Base-by-base conservation (phyloP, 2,329 filamentous ascomycete species). In the Paecilomyces niveus region DNA sequence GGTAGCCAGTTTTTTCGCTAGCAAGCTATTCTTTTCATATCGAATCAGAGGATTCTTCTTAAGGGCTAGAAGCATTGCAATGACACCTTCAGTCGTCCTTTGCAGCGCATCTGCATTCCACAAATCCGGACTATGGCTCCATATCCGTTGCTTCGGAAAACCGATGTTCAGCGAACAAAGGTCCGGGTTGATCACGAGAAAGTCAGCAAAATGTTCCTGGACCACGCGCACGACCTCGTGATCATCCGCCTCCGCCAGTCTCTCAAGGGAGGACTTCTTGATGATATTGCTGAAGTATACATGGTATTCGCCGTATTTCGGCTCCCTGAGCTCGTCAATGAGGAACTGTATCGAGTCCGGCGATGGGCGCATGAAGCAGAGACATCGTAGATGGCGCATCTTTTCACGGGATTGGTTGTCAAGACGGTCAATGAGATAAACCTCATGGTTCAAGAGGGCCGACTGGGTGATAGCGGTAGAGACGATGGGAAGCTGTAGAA, bases 241-340 rank as follows among this genome's bases (percentile, higher is more conserved):
- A 66, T 97, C 92, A 72, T 99, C 94, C 26, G 94, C 92, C 79
- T 99, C 95, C 33, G 94, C 94, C 51, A 99, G 80, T 51, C 94
- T 85, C 74, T 99, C 94, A 24, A 99, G 81, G 0, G 93, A 90
- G 1, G 94, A 97, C 76, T 99, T 99, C 75, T 95, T 96, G 70
- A 94, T 88, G 59, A 99, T 89, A 73, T 99, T 99, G 80, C 92
- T 97, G 74, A 99, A 96, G 75, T 95, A 97, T 58, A 99, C 84
- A 70, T 96, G 86, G 76, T 99, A 99, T 78, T 99, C 94, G 64
- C 94, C 93, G 68, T 99, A 99, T 72, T 92, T 97, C 3, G 94
- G 95, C 54, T 97, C 93, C 61, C 94, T 85, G 58, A 99, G 83
- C 78, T 99, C 94, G 70, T 99, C 94, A 65, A 99, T 93, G 56